These are phyloP conservation scores for Solanum microdontum DNA, from an alignment of 257 asterid species.

Conservation along the genomic window DNA sequence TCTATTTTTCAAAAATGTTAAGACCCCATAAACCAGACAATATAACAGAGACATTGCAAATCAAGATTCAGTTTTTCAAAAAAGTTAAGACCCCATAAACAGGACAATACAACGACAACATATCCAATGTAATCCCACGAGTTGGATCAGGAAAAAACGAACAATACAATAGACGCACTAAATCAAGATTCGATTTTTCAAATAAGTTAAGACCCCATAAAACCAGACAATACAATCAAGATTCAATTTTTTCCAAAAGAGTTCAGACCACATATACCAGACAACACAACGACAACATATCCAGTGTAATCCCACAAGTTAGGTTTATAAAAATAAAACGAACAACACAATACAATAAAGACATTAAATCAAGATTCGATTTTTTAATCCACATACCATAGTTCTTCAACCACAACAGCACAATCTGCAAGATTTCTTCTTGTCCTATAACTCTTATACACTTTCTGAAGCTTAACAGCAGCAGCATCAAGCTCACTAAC, in stretches of 20 bases:
- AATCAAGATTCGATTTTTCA: neutral
- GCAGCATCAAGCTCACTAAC: constrained; percentile 86
- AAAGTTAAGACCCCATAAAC: neutral
- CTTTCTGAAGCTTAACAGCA: constrained; percentile 81
- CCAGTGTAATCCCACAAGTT: neutral
- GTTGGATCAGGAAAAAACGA: too few relatives aligned
- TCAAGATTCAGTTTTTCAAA: neutral
- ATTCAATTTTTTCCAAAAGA: neutral
- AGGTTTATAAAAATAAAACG: neutral
- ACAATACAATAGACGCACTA: neutral
- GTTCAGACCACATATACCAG: neutral
- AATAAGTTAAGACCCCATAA: neutral
- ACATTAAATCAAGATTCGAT: neutral
- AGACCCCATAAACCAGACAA: neutral
- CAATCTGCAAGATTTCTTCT: constrained; percentile 92
- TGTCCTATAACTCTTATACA: constrained; percentile 82
- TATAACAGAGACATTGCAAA: neutral
- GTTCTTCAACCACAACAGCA: constrained; percentile 93
- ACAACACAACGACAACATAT: neutral
- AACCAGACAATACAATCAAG: neutral
- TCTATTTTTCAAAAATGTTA: neutral
- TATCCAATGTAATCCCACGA: too few relatives aligned
- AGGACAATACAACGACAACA: too few relatives aligned
- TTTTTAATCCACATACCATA: constrained; percentile 45
- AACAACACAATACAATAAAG: neutral